Evolutionary conservation across 192 early-diverging fungal genomes (phyloP).

Genomic region (Coemansia sp.): DNA sequence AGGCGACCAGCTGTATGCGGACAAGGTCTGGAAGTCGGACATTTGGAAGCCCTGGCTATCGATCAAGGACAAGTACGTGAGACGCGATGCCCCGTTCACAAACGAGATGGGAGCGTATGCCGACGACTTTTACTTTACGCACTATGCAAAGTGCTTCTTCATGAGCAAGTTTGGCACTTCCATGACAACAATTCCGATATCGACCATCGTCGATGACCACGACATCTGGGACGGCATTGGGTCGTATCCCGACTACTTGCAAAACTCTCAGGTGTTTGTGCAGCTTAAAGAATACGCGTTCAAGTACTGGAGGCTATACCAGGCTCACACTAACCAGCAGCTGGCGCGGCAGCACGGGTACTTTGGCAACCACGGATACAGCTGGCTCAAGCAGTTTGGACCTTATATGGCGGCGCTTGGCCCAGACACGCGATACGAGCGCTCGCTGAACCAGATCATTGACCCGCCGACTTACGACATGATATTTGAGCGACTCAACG

Average conservation of each 20-base stretch:
- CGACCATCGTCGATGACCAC: constrained; percentile 82
- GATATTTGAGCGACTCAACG: constrained; percentile 55
- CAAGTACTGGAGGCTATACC: constrained; percentile 80
- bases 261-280: constrained; percentile 63
- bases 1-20: constrained; percentile 71
- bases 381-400: constrained; percentile 65
- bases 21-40: constrained; percentile 53
- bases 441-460: constrained; percentile 59
- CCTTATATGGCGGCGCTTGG: constrained; percentile 59
- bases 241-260: constrained; percentile 73
- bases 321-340: constrained; percentile 68
- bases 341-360: constrained; percentile 55
- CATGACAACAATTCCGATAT: constrained; percentile 69
- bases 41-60: constrained; percentile 60
- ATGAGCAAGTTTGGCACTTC: constrained; percentile 59
- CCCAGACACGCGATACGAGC: constrained; percentile 72
- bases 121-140: constrained; percentile 66
- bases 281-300: constrained; percentile 68
- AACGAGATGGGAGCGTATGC: constrained; percentile 54
- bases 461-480: constrained; percentile 57
- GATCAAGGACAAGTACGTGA: constrained; percentile 48
- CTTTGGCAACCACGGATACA: constrained; percentile 56
- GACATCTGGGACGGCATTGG: constrained; percentile 85
- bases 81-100: constrained; percentile 54
- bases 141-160: constrained; percentile 63